Evolutionary conservation across 352 stramenopile genomes (phyloP).

Genomic region (Globisporangium yorkense): DNA sequence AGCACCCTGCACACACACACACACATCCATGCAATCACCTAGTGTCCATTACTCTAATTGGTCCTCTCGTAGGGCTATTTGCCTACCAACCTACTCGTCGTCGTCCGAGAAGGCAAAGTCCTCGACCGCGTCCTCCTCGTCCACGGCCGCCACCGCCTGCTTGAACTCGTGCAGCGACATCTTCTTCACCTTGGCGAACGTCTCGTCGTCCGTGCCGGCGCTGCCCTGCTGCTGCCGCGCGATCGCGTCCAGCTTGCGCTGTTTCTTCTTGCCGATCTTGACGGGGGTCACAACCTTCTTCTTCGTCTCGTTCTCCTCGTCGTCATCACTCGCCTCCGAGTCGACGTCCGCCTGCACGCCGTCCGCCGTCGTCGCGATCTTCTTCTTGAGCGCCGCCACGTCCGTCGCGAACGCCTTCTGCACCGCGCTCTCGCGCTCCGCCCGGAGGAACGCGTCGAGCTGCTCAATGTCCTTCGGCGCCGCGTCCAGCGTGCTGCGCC

Average conservation of each 20-base stretch:
- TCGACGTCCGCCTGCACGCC: conserved; percentile 7
- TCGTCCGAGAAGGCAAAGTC: conserved; percentile 78
- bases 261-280: conserved; percentile 36
- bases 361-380: conserved; percentile 48
- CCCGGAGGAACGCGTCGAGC: conserved; percentile 83
- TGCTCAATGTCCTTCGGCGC: conserved; percentile 78
- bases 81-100: conserved; percentile 19
- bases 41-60: not conserved
- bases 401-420: conserved; percentile 82
- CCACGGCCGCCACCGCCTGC: conserved; percentile 62
- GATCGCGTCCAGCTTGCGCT: conserved; percentile 27
- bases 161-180: conserved; percentile 84
- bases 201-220: conserved; percentile 56
- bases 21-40: not conserved
- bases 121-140: conserved; percentile 67
- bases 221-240: conserved; percentile 11
- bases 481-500: conserved; percentile 88
- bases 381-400: conserved; percentile 57
- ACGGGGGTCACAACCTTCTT: conserved; percentile 4
- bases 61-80: conserved; percentile 3
- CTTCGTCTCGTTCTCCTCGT: conserved; percentile 31
- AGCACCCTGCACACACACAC: not conserved
- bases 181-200: conserved; percentile 64
- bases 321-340: conserved; percentile 20
- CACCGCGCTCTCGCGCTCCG: conserved; percentile 74